Percentiles rank a stretch among this genome's conserved stretches.
Evolutionary conservation across 208 protist genomes (phyloP).

Genomic region (Trypanosomatidae sp.): DNA sequence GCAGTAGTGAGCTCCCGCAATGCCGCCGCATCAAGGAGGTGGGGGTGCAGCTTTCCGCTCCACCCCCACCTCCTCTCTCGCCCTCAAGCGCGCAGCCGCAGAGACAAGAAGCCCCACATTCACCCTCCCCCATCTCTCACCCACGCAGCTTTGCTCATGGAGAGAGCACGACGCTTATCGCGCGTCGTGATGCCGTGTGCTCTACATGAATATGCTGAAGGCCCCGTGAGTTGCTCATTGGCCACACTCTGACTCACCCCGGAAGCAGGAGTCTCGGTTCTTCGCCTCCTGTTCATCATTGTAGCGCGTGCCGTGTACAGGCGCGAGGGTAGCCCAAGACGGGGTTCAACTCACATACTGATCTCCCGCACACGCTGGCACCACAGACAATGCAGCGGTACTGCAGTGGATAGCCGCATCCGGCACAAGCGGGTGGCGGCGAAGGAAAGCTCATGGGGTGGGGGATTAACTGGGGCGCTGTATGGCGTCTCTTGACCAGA

Average conservation of each 20-base stretch:
- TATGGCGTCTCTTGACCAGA: conserved; percentile 30
- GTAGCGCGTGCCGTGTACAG: conserved; percentile 28
- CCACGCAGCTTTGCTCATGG: background rate
- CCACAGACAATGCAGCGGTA: conserved; percentile 76
- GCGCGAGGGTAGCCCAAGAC: conserved; percentile 66
- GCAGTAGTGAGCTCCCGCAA: background rate
- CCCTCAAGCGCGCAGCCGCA: background rate
- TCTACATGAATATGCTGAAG: background rate
- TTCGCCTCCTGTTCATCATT: background rate
- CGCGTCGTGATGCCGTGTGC: background rate
- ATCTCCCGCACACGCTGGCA: conserved; percentile 61
- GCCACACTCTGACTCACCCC: background rate
- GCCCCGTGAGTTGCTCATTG: background rate
- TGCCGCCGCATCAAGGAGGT: background rate
- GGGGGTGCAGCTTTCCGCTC: background rate
- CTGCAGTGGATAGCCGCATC: conserved; percentile 45
- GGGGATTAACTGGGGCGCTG: conserved; percentile 42
- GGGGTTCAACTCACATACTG: conserved; percentile 34
- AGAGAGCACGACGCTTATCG: background rate
- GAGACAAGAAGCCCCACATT: background rate
- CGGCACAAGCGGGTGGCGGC: conserved; percentile 34
- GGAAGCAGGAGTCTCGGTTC: background rate
- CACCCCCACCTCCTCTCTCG: background rate
- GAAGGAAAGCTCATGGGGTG: conserved; percentile 8
- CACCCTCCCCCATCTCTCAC: background rate